These are phyloP conservation scores for Boletus coccyginus DNA, from an alignment of 768 basidiomycete species.

Conservation along the genomic window DNA sequence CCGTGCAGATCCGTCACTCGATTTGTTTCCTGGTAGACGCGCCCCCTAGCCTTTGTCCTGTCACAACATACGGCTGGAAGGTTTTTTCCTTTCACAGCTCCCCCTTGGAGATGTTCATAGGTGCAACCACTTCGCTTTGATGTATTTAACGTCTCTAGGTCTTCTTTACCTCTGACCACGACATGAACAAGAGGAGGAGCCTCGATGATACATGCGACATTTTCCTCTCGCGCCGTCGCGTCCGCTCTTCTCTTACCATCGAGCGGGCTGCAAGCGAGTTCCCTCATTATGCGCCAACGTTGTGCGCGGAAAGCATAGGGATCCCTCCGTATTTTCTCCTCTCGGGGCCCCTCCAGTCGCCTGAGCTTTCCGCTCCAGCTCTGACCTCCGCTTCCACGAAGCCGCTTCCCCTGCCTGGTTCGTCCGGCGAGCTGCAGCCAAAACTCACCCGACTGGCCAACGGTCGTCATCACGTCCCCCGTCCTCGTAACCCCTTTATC, in stretches of 20 bases:
- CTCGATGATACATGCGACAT: slow-evolving; percentile 32
- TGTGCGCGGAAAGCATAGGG: slow-evolving; percentile 6
- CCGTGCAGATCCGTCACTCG: slow-evolving; percentile 6
- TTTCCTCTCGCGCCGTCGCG: slow-evolving; percentile 24
- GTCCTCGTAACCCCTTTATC: slow-evolving; percentile 78
- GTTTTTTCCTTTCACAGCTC: slow-evolving; percentile 15
- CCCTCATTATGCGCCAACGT: slow-evolving; percentile 1
- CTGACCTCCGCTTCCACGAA: slow-evolving; percentile 1
- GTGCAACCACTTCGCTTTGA: slow-evolving; percentile 1
- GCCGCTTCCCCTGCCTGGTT: slow-evolving; percentile 27
- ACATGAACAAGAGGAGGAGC: slow-evolving; percentile 28
- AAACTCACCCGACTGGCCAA: slow-evolving; percentile 16
- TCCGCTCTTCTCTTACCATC: slow-evolving; percentile 2
- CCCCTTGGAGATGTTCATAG: slow-evolving; percentile 12
- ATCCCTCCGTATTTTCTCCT: slow-evolving; percentile 8
- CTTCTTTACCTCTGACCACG: slow-evolving; percentile 15
- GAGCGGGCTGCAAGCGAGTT: slow-evolving; percentile 13
- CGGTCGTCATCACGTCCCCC: slow-evolving; percentile 52
- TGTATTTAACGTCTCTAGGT: not conserved
- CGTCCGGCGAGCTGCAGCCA: slow-evolving; percentile 15
- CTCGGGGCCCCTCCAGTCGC: slow-evolving; percentile 6
- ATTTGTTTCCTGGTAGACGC: slow-evolving; percentile 7
- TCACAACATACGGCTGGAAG: slow-evolving; percentile 9
- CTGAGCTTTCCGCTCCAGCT: not conserved
- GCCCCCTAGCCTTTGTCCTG: slow-evolving; percentile 20